Conservation (phyloP, 495 filamentous ascomycete species). For the Rostrohypoxylon terebratum region DNA sequence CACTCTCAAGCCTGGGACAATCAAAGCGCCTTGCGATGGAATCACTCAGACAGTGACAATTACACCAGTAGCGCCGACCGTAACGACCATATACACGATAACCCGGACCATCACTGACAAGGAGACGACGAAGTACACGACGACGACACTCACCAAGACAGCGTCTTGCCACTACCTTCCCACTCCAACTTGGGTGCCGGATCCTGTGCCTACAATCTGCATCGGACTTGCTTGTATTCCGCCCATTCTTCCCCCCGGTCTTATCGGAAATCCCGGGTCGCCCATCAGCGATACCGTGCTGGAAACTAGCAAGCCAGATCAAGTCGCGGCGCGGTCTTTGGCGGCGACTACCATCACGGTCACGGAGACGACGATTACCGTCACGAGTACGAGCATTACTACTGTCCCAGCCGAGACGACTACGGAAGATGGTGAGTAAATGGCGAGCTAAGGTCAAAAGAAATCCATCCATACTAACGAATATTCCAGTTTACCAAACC, state of each 20-base stretch:
- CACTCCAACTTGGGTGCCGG: conserved; percentile 36
- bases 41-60: conserved; percentile 55
- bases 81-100: conserved; percentile 49
- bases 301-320: conserved; percentile 22
- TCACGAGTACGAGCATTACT: conserved; percentile 54
- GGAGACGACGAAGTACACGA: conserved; percentile 51
- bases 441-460: background rate
- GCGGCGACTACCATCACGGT: conserved; percentile 53
- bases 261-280: conserved; percentile 2
- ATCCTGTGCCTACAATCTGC: conserved; percentile 36
- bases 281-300: conserved; percentile 21
- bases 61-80: conserved; percentile 49
- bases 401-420: conserved; percentile 51
- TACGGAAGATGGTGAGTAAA: conserved; percentile 54
- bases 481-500: conserved; percentile 48
- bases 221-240: conserved; percentile 39
- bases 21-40: conserved; percentile 53
- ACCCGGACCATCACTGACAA: conserved; percentile 55
- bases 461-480: conserved; percentile 18
- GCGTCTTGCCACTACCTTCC: conserved; percentile 53
- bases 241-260: conserved; percentile 7
- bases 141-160: conserved; percentile 51
- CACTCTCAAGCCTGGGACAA: conserved; percentile 51
- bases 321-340: conserved; percentile 40
- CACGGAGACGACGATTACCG: conserved; percentile 57